Conservation (phyloP, 495 filamentous ascomycete genomes). For the Lophiotrema nucula region DNA sequence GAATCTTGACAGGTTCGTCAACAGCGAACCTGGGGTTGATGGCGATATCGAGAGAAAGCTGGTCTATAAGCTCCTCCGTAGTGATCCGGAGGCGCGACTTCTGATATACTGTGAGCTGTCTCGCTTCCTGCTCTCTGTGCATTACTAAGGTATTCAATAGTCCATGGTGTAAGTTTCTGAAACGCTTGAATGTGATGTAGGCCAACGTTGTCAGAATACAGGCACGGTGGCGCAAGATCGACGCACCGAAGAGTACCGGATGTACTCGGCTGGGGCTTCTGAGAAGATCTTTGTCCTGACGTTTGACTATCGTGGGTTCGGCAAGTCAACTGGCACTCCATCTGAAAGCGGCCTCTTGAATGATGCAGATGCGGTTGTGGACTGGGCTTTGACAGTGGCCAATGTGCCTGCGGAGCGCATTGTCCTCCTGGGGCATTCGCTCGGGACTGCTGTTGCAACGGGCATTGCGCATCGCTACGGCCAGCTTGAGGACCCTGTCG, state of each 20-base stretch:
- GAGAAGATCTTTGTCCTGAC: slow-evolving; percentile 61
- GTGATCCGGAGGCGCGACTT: slow-evolving; percentile 60
- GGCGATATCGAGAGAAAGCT: slow-evolving; percentile 54
- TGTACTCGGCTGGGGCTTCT: slow-evolving; percentile 56
- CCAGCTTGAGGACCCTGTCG: slow-evolving; percentile 6
- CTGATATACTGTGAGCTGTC: slow-evolving; percentile 46
- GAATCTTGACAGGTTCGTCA: slow-evolving; percentile 53
- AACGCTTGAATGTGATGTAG: not conserved
- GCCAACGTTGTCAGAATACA: slow-evolving; percentile 54
- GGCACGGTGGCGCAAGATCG: slow-evolving; percentile 65
- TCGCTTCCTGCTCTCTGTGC: not conserved
- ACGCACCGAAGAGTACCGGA: slow-evolving; percentile 62
- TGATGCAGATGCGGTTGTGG: slow-evolving; percentile 58
- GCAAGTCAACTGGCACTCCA: slow-evolving; percentile 34
- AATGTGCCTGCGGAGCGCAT: slow-evolving; percentile 34
- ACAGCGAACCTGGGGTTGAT: slow-evolving; percentile 52
- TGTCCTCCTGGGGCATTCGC: slow-evolving; percentile 36
- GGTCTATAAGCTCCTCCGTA: slow-evolving; percentile 59
- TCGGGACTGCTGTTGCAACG: slow-evolving; percentile 38
- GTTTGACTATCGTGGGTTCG: slow-evolving; percentile 44
- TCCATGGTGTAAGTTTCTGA: slow-evolving; percentile 25
- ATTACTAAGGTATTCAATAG: not conserved
- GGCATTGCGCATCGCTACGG: slow-evolving; percentile 30
- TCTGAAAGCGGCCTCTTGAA: slow-evolving; percentile 34
- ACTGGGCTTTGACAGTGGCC: slow-evolving; percentile 51